Evolutionary conservation across 1,284 basidiomycete species (phyloP), one percentile per base, ranked within the genome.

Genomic region (Melampsora allii-populina): DNA sequence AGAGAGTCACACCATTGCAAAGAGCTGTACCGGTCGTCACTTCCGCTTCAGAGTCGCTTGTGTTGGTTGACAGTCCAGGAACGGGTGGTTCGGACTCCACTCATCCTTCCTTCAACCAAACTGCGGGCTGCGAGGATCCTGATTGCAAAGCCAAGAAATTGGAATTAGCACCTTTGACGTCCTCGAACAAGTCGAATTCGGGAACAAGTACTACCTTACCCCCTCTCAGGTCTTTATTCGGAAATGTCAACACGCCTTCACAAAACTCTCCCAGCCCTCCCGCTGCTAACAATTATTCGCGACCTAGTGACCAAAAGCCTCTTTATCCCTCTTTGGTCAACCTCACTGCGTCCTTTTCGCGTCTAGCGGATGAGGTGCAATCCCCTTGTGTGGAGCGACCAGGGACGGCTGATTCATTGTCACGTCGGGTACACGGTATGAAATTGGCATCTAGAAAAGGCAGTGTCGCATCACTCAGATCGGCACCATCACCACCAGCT

Each of bases 311-410:
- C 66, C 19, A 45, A 4, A 39, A 29, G 9, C 42, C 48, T 24
- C 53, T 58, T 42, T 72, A 72, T 46, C 68, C 68, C 36, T 72
- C 68, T 29, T 31, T 72, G 48, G 64, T 27, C 45, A 64, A 72
- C 29, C 46, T 72, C 42, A 56, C 48, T 3, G 61, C 60, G 4
- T 56, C 33, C 31, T 58, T 72, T 48, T 29, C 21, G 10, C 68
- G 61, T 50, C 6, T 46, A 19, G 31, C 50, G 31, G 68, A 72
- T 3, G 48, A 48, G 46, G 10, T 33, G 17, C 2, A n/a, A 2
- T 21, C n/a, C 24, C 29, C 31, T 2, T 4, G 50, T 53, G 33
- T 63, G 19, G 68, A 72, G 7, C 42, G 46, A 9, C 21, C 33
- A 19, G 68, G 63, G 42, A 58, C 68, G 7, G 68, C 68, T 6